Percentiles rank a stretch among this genome's conserved stretches.
phyloP scores from a whole-genome alignment of 2,329 filamentous ascomycete genomes.

The Monilinia fructicola region DNA sequence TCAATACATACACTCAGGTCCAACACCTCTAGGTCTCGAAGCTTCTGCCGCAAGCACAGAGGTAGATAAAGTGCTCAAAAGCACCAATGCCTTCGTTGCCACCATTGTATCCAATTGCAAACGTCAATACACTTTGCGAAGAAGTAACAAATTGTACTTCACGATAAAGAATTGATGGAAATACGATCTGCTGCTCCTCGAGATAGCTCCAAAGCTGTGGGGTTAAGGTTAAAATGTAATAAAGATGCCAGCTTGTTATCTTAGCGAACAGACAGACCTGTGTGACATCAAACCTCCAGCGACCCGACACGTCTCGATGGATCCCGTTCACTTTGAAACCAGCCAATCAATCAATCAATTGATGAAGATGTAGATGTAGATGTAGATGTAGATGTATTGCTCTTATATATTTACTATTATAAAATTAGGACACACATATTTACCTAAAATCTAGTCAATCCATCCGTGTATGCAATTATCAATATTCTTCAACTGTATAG shows the following conservation, averaged over 20 bases:
- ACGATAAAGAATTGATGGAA: background rate
- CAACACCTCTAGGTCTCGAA: slow-evolving; percentile 76
- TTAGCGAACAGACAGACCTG: slow-evolving; percentile 23
- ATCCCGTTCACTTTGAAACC: background rate
- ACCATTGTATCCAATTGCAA: slow-evolving; percentile 31
- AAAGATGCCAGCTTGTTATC: slow-evolving; percentile 33
- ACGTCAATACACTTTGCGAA: too few species aligned
- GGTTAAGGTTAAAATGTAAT: slow-evolving; percentile 7
- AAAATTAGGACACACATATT: too few species aligned
- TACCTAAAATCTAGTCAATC: too few species aligned
- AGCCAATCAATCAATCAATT: slow-evolving; percentile 13
- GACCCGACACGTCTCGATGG: slow-evolving; percentile 1
- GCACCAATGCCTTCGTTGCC: slow-evolving; percentile 38
- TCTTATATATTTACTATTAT: too few species aligned
- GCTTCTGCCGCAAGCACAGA: slow-evolving; percentile 57
- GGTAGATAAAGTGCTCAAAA: slow-evolving; percentile 38
- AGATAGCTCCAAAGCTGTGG: slow-evolving; percentile 21
- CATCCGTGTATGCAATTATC: too few species aligned
- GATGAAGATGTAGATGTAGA: too few species aligned
- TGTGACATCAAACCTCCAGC: slow-evolving; percentile 9
- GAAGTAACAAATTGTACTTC: background rate
- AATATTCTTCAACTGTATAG: too few species aligned
- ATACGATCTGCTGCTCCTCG: background rate
- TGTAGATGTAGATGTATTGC: too few species aligned
- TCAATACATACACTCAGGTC: slow-evolving; percentile 77